A percentile compares a stretch with the other conserved stretches of the same genome.
Conservation (phyloP, 306 rosid genomes). For the Gillenia trifoliata region DNA sequence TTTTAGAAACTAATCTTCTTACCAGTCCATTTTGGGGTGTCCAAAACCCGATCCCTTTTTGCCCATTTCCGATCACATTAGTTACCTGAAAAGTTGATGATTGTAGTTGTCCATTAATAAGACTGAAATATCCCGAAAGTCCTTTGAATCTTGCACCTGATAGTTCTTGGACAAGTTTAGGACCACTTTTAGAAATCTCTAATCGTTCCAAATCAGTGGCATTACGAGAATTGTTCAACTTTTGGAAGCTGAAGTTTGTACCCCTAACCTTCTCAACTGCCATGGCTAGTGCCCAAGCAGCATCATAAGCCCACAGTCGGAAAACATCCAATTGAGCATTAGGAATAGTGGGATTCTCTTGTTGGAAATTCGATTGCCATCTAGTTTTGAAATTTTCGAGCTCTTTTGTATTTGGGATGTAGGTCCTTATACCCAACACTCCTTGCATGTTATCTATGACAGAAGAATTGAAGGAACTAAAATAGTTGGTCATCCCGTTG, state of each 20-base stretch:
- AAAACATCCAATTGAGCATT: too few relatives aligned
- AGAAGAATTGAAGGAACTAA: too few relatives aligned
- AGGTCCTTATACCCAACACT: too few relatives aligned
- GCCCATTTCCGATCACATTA: slow-evolving; percentile 21
- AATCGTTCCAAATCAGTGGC: slow-evolving; percentile 2
- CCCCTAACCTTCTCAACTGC: slow-evolving; percentile 4
- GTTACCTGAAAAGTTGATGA: slow-evolving; percentile 21
- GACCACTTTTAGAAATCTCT: neutral
- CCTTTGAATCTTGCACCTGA: slow-evolving; percentile 6
- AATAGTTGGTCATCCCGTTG: too few relatives aligned
- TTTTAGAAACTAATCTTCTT: neutral
- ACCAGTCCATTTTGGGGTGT: neutral
- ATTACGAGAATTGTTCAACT: neutral
- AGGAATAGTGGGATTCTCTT: too few relatives aligned
- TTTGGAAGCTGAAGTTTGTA: neutral
- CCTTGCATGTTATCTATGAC: too few relatives aligned
- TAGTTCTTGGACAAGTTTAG: neutral
- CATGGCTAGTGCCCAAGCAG: too few relatives aligned
- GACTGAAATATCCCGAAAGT: slow-evolving; percentile 21
- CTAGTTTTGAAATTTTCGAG: too few relatives aligned
- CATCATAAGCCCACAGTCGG: too few relatives aligned
- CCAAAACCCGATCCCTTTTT: slow-evolving; percentile 36
- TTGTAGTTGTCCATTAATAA: too few relatives aligned
- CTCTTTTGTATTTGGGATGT: too few relatives aligned
- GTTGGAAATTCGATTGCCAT: too few relatives aligned